phyloP scores from a whole-genome alignment of 2,329 filamentous ascomycete species.

The Claviceps arundinis region DNA sequence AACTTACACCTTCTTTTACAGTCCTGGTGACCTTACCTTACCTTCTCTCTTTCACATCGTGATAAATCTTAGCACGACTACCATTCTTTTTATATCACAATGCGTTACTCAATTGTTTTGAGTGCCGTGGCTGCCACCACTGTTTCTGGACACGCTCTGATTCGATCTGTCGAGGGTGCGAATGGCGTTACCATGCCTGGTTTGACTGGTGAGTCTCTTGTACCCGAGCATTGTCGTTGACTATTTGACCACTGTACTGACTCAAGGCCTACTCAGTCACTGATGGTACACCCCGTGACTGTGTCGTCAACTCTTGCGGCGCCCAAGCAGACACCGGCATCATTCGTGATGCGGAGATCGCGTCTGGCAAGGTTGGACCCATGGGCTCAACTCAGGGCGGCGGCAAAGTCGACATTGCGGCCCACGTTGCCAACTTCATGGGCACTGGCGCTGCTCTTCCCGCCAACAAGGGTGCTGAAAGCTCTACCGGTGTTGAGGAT shows the following conservation, averaged over 20 bases:
- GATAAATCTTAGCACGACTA: too few relatives aligned
- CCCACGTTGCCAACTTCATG: slow-evolving; percentile 5
- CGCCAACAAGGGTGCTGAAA: background rate
- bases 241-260: slow-evolving; percentile 1
- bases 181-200: slow-evolving; percentile 5
- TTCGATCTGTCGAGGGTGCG: background rate
- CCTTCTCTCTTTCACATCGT: background rate
- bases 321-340: slow-evolving; percentile 6
- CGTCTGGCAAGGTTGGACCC: slow-evolving; percentile 2
- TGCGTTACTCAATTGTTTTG: slow-evolving; percentile 16
- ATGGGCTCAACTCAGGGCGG: slow-evolving; percentile 4
- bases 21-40: slow-evolving; percentile 2
- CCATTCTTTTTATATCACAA: slow-evolving; percentile 8
- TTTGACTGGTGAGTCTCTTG: slow-evolving; percentile 17
- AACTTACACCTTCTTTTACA: background rate
- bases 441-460: background rate
- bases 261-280: background rate
- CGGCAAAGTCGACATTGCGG: slow-evolving; percentile 1
- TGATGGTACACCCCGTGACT: slow-evolving; percentile 5
- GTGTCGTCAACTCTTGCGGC: slow-evolving; percentile 5
- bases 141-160: slow-evolving; percentile 3
- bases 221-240: too few relatives aligned
- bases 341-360: slow-evolving; percentile 5
- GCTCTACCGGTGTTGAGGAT: slow-evolving; percentile 28
- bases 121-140: slow-evolving; percentile 17